Percentiles rank a stretch among this genome's conserved stretches.
Conservation (phyloP, 73 alveolate genomes). For the Paramecium biaurelia region DNA sequence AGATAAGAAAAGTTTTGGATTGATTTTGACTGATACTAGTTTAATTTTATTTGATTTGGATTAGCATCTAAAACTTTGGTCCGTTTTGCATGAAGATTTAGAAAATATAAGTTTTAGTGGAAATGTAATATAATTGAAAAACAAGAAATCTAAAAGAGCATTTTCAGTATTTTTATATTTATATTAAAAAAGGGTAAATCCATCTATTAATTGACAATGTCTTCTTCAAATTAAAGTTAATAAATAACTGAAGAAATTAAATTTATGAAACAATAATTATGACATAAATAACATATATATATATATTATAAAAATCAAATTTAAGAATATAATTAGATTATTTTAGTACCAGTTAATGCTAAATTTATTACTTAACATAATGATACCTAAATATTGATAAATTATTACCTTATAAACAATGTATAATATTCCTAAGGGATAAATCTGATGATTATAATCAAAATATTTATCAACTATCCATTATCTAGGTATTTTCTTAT, state of each 20-base stretch:
- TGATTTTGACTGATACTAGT: not conserved
- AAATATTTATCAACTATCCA: not conserved
- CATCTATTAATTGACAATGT: not conserved
- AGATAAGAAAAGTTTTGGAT: not conserved
- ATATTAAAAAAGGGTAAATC: not conserved
- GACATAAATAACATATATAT: not conserved
- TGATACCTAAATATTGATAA: not conserved
- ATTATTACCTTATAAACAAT: not conserved
- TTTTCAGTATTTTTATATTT: not conserved
- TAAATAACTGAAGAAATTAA: not conserved
- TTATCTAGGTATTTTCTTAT: slow-evolving; percentile 3
- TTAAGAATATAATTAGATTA: not conserved
- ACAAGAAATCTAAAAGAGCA: not conserved
- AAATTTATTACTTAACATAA: slow-evolving; percentile 9
- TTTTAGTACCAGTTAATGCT: not conserved
- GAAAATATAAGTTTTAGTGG: not conserved
- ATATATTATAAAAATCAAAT: not conserved
- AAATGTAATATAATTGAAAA: not conserved
- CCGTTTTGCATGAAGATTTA: not conserved
- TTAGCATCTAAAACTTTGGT: not conserved
- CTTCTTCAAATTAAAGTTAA: not conserved
- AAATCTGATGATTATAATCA: slow-evolving; percentile 8
- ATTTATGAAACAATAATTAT: not conserved
- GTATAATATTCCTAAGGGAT: not conserved
- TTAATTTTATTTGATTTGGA: not conserved